Evolutionary conservation across 768 basidiomycete species (phyloP).

Genomic region (Vishniacozyma victoriae): DNA sequence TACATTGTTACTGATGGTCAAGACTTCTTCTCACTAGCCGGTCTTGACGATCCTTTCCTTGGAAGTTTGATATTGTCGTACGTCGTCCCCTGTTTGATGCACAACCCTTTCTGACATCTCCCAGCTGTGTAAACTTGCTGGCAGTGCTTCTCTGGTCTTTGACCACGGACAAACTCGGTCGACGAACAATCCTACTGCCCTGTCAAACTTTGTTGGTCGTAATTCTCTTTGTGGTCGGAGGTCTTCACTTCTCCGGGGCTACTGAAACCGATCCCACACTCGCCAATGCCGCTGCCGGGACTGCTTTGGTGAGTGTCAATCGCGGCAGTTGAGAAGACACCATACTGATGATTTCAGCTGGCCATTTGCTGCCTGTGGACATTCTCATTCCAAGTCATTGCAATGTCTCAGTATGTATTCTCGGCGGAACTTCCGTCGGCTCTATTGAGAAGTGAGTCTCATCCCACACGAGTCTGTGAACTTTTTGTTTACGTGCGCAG

Average conservation of each 20-base stretch:
- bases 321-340: not conserved
- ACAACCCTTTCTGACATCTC: no score
- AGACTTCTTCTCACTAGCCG: constrained; percentile 17
- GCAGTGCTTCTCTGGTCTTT: not conserved
- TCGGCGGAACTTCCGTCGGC: constrained; percentile 16
- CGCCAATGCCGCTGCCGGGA: not conserved
- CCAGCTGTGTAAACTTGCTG: not conserved
- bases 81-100: not conserved
- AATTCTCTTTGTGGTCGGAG: not conserved
- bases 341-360: not conserved
- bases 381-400: constrained; percentile 3
- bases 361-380: constrained; percentile 6
- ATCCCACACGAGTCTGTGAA: not conserved
- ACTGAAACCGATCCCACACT: no score
- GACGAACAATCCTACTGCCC: not conserved
- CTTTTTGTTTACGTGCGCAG: not conserved
- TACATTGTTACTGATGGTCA: not conserved
- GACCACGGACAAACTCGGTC: not conserved
- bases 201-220: not conserved
- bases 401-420: constrained; percentile 7
- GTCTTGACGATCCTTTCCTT: constrained; percentile 8
- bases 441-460: constrained; percentile 7
- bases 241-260: not conserved
- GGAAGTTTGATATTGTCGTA: constrained; percentile 1
- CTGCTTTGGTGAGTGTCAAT: not conserved